A percentile compares a stretch with the other conserved stretches of the same genome.
These are phyloP conservation scores for Talaromyces sp. DNA, from an alignment of 2,329 filamentous ascomycete species.

Conservation along the genomic window DNA sequence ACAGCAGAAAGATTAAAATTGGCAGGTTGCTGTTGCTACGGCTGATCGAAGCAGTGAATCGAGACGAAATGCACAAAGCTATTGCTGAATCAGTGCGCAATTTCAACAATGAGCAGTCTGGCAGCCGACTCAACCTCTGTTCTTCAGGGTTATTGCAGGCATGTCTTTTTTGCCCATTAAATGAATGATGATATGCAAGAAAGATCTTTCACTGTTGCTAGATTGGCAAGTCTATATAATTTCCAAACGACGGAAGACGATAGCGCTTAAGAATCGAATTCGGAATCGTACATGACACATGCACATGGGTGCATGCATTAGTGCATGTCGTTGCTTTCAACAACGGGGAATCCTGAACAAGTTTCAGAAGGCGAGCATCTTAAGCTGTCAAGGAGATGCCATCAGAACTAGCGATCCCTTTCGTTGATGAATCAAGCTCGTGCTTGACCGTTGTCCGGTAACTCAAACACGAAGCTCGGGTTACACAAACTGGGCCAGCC, in stretches of 20 bases:
- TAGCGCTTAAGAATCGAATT: not conserved
- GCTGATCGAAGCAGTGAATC: not conserved
- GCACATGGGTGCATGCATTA: not conserved
- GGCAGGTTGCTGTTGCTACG: not conserved
- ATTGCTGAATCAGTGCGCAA: too few relatives aligned
- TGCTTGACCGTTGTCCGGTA: not conserved
- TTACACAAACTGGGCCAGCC: not conserved
- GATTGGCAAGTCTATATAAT: too few relatives aligned
- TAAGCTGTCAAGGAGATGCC: not conserved
- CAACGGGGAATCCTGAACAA: not conserved
- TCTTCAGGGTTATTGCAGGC: not conserved
- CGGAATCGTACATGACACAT: not conserved
- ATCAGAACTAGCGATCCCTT: not conserved
- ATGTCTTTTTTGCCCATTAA: not conserved
- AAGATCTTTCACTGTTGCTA: too few relatives aligned
- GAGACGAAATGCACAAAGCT: too few relatives aligned
- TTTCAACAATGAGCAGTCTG: not conserved
- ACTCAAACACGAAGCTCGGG: not conserved
- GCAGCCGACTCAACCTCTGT: not conserved
- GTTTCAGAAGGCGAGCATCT: not conserved
- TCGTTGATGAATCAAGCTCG: not conserved
- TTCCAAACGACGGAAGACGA: too few relatives aligned
- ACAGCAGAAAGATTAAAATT: not conserved
- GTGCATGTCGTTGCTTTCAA: not conserved
- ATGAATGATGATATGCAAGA: not conserved